phyloP scores from a whole-genome alignment of 805 yeast species.

The Vanderwaltozyma verrucispora region DNA sequence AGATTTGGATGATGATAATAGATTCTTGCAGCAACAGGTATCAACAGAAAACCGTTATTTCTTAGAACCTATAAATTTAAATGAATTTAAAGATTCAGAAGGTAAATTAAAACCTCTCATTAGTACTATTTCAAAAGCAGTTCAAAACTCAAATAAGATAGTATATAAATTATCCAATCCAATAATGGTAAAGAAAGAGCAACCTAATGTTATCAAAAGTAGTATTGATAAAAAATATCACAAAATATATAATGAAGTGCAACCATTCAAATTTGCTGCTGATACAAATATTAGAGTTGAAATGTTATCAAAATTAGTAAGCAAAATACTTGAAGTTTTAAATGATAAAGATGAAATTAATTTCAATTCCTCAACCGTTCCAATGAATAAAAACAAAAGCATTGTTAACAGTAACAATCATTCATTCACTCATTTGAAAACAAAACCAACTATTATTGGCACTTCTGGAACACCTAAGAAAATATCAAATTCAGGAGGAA shows the following conservation, averaged over 20 bases:
- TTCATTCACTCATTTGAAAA: background rate
- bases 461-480: background rate
- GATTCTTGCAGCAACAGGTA: background rate
- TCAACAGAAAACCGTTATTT: background rate
- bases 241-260: slow-evolving; percentile 4
- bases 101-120: slow-evolving; percentile 10
- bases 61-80: slow-evolving; percentile 4
- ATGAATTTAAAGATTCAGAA: slow-evolving; percentile 3
- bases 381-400: background rate
- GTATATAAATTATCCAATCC: slow-evolving; percentile 10
- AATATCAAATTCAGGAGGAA: background rate
- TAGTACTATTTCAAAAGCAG: slow-evolving; percentile 5
- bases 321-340: background rate
- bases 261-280: slow-evolving; percentile 10
- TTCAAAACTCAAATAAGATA: slow-evolving; percentile 1
- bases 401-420: background rate
- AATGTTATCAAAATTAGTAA: slow-evolving; percentile 2
- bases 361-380: no score
- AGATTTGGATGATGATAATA: slow-evolving; percentile 7
- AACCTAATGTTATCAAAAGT: slow-evolving; percentile 3
- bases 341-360: background rate
- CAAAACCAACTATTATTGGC: background rate
- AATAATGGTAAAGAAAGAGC: background rate
- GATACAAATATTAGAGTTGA: slow-evolving; percentile 3
- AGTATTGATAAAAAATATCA: slow-evolving; percentile 7